Evolutionary conservation across 108 stramenopile genomes (phyloP), one percentile per base, ranked within the genome.

Genomic region (Pseudonitzschia delicatissima): DNA sequence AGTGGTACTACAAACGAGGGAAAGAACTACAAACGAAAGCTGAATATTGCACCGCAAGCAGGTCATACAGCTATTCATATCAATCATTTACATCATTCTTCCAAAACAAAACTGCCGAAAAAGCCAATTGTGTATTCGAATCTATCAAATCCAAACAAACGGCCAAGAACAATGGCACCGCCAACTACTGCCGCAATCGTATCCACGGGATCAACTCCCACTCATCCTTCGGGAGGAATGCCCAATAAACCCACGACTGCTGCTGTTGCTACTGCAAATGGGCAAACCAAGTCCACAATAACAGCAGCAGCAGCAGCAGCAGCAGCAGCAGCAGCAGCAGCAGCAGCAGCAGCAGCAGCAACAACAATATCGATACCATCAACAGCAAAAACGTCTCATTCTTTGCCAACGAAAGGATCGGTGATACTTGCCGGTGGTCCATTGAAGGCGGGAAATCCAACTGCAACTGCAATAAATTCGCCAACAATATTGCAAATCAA

Each of bases 1-100:
- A 62, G 73, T 17, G 53, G 34, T 3, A 25, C 51, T 17, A 62
- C 72, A 3, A 32, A 27, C 6, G 53, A 55, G 32, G 40, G 40
- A 15, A 28, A 23, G n/a, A 49, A 17, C 28, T 58, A 13, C 11
- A 64, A 48, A 45, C 9, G 27, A 31, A 45, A 29, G 33, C 63
- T n/a, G 26, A 23, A 25, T 23, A 34, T 4, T 23, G 15, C 39
- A 5, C 40, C 23, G 3, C 37, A 2, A 13, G 25, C 26, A 1
- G 37, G 37, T 13, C 5, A 4, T 2, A 17, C 35, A 20, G 37
- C 37, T 8, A 11, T 39, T 8, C 37, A 39, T 11, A 39, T 6
- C 6, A n/a, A n/a, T n/a, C n/a, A n/a, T n/a, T n/a, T n/a, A n/a
- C n/a, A n/a, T n/a, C n/a, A n/a, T n/a, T n/a, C n/a, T n/a, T n/a